Evolutionary conservation across 768 basidiomycete species (phyloP).

Genomic region (Trametes villosa): DNA sequence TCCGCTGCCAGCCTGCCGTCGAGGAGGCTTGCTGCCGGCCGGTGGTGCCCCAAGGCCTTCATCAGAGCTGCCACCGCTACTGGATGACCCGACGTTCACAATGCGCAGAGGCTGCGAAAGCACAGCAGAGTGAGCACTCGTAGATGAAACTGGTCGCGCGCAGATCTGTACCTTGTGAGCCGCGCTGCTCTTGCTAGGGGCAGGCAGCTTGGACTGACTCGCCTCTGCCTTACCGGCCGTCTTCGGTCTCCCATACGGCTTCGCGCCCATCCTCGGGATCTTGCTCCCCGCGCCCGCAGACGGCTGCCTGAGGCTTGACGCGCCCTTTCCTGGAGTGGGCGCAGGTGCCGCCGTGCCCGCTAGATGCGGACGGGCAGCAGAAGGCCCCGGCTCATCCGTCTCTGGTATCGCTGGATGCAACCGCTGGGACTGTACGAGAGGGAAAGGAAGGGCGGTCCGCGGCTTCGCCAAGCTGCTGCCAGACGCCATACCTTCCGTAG

Average conservation of each 20-base stretch:
- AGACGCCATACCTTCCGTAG: slow-evolving; percentile 9
- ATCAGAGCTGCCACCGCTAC: slow-evolving; percentile 24
- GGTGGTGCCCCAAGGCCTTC: slow-evolving; percentile 2
- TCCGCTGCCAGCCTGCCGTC: neutral
- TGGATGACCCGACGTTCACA: slow-evolving; percentile 14
- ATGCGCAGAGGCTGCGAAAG: slow-evolving; percentile 17
- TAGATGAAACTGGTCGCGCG: neutral
- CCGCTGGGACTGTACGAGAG: slow-evolving; percentile 8
- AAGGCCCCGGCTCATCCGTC: slow-evolving; percentile 19
- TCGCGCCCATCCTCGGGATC: slow-evolving; percentile 40
- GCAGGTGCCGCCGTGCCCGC: neutral
- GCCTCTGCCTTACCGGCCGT: neutral
- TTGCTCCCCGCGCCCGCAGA: slow-evolving; percentile 35
- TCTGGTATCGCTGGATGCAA: slow-evolving; percentile 28
- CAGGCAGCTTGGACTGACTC: slow-evolving; percentile 12
- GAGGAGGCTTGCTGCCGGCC: neutral
- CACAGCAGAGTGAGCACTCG: neutral
- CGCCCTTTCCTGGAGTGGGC: slow-evolving; percentile 14
- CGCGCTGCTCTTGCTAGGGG: slow-evolving; percentile 1
- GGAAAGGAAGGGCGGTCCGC: slow-evolving; percentile 15
- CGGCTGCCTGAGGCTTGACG: slow-evolving; percentile 33
- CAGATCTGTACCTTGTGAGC: slow-evolving; percentile 1
- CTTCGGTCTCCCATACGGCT: slow-evolving; percentile 37
- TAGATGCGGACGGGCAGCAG: neutral
- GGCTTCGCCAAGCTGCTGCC: slow-evolving; percentile 12